Evolutionary conservation across 345 rosid species (phyloP).

Genomic region (Mangifera indica): DNA sequence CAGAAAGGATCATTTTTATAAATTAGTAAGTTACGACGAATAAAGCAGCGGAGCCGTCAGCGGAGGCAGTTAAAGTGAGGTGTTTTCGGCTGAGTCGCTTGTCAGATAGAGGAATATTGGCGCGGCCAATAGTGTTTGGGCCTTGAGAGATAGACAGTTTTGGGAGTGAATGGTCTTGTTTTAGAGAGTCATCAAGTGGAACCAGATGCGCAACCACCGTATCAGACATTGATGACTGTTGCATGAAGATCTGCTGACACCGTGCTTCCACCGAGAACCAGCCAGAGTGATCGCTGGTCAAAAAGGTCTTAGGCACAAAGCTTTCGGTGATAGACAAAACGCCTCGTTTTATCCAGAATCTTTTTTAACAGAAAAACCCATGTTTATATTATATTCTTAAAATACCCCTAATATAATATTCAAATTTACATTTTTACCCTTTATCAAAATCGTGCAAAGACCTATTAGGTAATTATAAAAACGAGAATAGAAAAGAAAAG

Average conservation of each 20-base stretch:
- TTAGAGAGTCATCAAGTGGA: conserved; percentile 49
- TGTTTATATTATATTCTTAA: no score
- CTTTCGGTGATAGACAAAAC: neutral
- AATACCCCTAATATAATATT: no score
- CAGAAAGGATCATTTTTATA: neutral
- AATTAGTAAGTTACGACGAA: conserved; percentile 40
- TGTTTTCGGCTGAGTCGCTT: conserved; percentile 90
- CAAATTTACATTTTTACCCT: no score
- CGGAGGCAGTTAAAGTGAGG: conserved; percentile 47
- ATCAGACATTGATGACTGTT: conserved; percentile 10
- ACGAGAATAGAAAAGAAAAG: no score
- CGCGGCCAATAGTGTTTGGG: conserved; percentile 67
- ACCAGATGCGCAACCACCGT: conserved; percentile 54
- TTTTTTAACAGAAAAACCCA: no score
- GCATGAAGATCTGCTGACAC: neutral
- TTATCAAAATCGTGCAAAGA: no score
- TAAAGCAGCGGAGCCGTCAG: conserved; percentile 53
- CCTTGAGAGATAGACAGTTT: conserved; percentile 53
- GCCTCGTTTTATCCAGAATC: neutral
- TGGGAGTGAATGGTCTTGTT: conserved; percentile 52
- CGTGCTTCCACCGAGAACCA: neutral
- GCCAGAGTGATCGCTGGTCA: no score
- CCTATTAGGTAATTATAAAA: no score
- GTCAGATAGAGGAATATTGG: conserved; percentile 49
- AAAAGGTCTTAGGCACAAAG: neutral